Percentiles rank a stretch among this genome's conserved stretches.
These are phyloP conservation scores for Coemansia umbellata DNA, from an alignment of 192 early-diverging fungal species.

Conservation along the genomic window DNA sequence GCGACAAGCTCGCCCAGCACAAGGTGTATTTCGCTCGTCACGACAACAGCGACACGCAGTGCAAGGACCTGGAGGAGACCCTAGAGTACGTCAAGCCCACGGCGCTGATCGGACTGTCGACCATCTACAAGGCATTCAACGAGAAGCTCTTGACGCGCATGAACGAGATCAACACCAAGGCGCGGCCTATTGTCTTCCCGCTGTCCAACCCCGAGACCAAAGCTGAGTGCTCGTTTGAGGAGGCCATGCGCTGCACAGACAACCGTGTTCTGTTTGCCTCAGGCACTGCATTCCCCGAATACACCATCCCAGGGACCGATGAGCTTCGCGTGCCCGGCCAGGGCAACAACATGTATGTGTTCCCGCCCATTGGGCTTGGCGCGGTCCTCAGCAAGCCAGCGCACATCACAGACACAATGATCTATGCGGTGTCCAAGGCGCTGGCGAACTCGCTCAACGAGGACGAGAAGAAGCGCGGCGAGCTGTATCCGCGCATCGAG, in stretches of 20 bases:
- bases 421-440: slow-evolving; percentile 68
- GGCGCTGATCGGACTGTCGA: slow-evolving; percentile 78
- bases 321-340: slow-evolving; percentile 61
- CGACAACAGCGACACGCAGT: slow-evolving; percentile 77
- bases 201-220: slow-evolving; percentile 78
- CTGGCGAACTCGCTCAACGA: slow-evolving; percentile 64
- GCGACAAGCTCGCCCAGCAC: slow-evolving; percentile 73
- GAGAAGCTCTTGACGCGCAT: slow-evolving; percentile 65
- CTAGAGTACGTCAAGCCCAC: slow-evolving; percentile 85
- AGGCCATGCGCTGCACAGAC: slow-evolving; percentile 13
- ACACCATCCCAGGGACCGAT: slow-evolving; percentile 52
- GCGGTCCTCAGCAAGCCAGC: slow-evolving; percentile 66
- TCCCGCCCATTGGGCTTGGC: slow-evolving; percentile 89
- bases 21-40: slow-evolving; percentile 78
- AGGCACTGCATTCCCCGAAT: slow-evolving; percentile 82
- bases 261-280: neutral
- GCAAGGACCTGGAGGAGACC: slow-evolving; percentile 61
- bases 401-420: slow-evolving; percentile 71
- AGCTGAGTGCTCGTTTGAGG: slow-evolving; percentile 90
- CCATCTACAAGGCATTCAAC: slow-evolving; percentile 70
- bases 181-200: slow-evolving; percentile 80
- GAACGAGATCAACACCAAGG: slow-evolving; percentile 55
- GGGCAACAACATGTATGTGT: slow-evolving; percentile 94
- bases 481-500: slow-evolving; percentile 55
- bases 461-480: slow-evolving; percentile 57